phyloP scores from a whole-genome alignment of 345 rosid species.

The Eucalyptus decipiens region DNA sequence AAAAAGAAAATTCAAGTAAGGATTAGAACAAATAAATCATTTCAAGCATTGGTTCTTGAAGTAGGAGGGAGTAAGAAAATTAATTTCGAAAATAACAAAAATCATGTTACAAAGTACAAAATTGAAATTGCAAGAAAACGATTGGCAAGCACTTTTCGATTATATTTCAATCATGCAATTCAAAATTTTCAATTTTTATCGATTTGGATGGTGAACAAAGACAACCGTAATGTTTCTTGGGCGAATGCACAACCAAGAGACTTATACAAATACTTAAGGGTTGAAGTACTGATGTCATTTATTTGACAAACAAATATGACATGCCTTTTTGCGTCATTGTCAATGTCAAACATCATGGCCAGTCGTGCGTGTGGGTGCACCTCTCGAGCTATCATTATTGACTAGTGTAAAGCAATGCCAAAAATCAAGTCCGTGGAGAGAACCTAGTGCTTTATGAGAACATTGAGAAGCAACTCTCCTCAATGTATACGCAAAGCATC shows the following conservation, averaged over 20 bases:
- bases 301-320: background rate
- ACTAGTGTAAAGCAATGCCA: too few relatives aligned
- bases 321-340: too few relatives aligned
- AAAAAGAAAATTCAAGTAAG: background rate
- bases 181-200: background rate
- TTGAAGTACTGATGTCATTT: fast-evolving
- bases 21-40: background rate
- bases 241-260: background rate
- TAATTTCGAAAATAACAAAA: background rate
- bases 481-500: too few relatives aligned
- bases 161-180: background rate
- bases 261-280: background rate
- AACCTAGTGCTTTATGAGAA: too few relatives aligned
- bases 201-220: background rate
- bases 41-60: background rate
- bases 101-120: background rate
- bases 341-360: too few relatives aligned
- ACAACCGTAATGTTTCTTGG: too few relatives aligned
- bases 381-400: too few relatives aligned
- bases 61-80: background rate
- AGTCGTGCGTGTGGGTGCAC: too few relatives aligned
- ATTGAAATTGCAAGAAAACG: background rate
- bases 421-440: too few relatives aligned
- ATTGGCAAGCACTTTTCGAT: background rate
- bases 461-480: too few relatives aligned